Evolutionary conservation across 192 early-diverging fungal species (phyloP).

Genomic region (Coemansia guatemalensis): DNA sequence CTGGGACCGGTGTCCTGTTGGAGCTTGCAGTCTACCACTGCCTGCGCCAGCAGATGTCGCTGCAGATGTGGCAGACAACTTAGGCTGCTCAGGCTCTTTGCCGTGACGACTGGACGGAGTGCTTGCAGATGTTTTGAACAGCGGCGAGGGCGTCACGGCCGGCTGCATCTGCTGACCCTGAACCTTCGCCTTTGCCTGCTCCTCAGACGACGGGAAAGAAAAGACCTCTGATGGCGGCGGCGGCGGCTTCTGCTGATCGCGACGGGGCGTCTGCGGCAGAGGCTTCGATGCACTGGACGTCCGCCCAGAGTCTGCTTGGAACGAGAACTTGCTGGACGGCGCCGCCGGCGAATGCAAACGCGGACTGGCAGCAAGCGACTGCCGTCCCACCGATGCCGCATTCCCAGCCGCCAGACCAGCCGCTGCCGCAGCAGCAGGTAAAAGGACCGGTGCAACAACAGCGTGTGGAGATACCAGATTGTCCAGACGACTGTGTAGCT

Average conservation of each 20-base stretch:
- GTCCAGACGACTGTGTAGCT: slow-evolving; percentile 43
- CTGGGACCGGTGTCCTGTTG: background rate
- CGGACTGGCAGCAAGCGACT: slow-evolving; percentile 17
- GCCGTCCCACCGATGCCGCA: background rate
- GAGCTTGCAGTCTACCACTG: background rate
- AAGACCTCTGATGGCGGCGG: slow-evolving; percentile 22
- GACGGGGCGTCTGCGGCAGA: slow-evolving; percentile 29
- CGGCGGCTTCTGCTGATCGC: slow-evolving; percentile 7
- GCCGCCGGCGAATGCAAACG: background rate
- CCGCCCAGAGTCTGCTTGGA: slow-evolving; percentile 4
- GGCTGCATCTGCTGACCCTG: background rate
- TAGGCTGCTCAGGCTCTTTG: background rate
- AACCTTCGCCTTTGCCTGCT: slow-evolving; percentile 4
- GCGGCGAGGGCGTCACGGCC: slow-evolving; percentile 22
- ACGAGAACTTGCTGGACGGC: slow-evolving; percentile 40
- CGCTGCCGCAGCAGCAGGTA: background rate
- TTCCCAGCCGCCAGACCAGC: background rate
- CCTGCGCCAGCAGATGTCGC: background rate
- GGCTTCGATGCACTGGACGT: slow-evolving; percentile 26
- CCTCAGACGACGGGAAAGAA: slow-evolving; percentile 27
- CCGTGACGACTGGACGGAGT: background rate
- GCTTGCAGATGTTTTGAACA: slow-evolving; percentile 8
- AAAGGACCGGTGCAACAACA: background rate
- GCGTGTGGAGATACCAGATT: slow-evolving; percentile 31
- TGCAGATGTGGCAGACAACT: background rate